These are phyloP conservation scores for Byssochlamys sp. DNA, from an alignment of 2,329 filamentous ascomycete species.

Conservation along the genomic window DNA sequence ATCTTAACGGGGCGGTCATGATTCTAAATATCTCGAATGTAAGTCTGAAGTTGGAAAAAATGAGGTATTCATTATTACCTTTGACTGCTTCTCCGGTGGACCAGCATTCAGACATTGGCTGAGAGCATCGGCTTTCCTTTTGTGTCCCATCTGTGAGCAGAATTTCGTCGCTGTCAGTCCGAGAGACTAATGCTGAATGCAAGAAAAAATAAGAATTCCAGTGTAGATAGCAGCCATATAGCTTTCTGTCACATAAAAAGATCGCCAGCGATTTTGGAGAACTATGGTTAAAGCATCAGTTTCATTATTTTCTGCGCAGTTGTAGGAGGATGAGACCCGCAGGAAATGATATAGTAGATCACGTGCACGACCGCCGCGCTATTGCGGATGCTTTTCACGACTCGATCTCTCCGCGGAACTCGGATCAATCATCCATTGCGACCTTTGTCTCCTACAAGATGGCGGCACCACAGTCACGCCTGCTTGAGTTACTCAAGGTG, in stretches of 20 bases:
- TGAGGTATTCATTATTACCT: not conserved
- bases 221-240: no score
- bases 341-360: not conserved
- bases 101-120: not conserved
- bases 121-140: not conserved
- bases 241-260: no score
- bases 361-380: not conserved
- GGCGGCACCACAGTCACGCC: slow-evolving; percentile 44
- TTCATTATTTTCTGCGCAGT: not conserved
- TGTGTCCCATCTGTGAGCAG: not conserved
- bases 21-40: not conserved
- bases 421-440: not conserved
- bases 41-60: not conserved
- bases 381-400: not conserved
- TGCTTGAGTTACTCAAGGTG: slow-evolving; percentile 71
- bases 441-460: slow-evolving; percentile 21
- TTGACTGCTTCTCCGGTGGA: not conserved
- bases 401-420: not conserved
- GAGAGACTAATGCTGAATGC: no score
- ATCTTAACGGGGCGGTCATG: not conserved
- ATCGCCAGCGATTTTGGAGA: not conserved
- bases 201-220: no score
- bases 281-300: not conserved
- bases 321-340: not conserved
- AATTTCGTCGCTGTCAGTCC: not conserved